These are phyloP conservation scores for Potentilla sterilis DNA, from an alignment of 306 rosid genomes.

Conservation along the genomic window DNA sequence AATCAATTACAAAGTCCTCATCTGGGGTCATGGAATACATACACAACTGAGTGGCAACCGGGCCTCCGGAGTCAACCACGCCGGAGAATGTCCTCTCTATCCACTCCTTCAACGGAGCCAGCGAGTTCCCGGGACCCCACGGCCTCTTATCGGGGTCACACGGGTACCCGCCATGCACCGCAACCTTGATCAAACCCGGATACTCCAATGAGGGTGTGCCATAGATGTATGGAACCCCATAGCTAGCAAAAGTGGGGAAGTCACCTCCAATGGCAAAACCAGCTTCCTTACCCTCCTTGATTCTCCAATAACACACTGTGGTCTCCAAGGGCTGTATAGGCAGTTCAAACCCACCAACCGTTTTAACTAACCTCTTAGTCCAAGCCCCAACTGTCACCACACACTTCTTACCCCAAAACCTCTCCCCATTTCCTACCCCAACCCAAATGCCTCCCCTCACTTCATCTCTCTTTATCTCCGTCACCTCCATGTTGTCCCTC, in stretches of 20 bases:
- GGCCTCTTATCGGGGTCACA: constrained; percentile 76
- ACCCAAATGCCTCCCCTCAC: constrained; percentile 41
- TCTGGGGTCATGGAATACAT: constrained; percentile 85
- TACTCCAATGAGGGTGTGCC: constrained; percentile 82
- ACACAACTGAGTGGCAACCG: constrained; percentile 60
- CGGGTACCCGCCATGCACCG: constrained; percentile 55
- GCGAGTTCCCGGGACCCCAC: constrained; percentile 52
- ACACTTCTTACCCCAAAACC: constrained; percentile 59
- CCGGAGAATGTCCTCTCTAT: constrained; percentile 45
- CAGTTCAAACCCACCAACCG: constrained; percentile 50
- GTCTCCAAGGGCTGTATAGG: constrained; percentile 72
- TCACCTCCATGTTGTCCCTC: constrained; percentile 55
- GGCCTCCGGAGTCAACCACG: constrained; percentile 49
- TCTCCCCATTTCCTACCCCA: constrained; percentile 37
- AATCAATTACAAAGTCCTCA: constrained; percentile 79
- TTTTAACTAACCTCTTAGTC: constrained; percentile 58
- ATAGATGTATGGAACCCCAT: constrained; percentile 37
- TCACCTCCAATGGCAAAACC: constrained; percentile 40
- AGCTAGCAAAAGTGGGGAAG: constrained; percentile 68
- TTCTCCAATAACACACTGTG: constrained; percentile 59
- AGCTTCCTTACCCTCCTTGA: constrained; percentile 57
- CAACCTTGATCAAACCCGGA: constrained; percentile 77
- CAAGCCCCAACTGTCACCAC: constrained; percentile 85
- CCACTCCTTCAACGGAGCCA: constrained; percentile 56
- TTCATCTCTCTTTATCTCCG: constrained; percentile 35